Percentiles rank a stretch among this genome's conserved stretches.
Evolutionary conservation across 108 stramenopile genomes (phyloP).

Genomic region (Epipyxis sp.): DNA sequence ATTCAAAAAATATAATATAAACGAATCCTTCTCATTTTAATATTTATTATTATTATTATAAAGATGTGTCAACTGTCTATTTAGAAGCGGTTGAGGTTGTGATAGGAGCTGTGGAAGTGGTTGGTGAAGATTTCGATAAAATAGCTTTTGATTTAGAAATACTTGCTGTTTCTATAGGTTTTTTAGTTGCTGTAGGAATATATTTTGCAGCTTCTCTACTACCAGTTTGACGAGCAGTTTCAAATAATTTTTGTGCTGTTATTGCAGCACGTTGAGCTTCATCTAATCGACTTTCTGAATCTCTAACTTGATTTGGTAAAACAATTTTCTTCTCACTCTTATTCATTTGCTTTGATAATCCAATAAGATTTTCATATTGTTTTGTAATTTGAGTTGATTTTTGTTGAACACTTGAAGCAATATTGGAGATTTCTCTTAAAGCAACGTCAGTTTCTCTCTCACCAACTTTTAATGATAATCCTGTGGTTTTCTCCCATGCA

Average conservation of each 20-base stretch:
- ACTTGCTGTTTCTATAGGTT: too few relatives aligned
- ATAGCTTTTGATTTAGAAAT: not conserved
- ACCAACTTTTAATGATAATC: not conserved
- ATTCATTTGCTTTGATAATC: not conserved
- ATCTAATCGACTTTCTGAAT: not conserved
- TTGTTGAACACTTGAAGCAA: not conserved
- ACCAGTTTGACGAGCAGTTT: not conserved
- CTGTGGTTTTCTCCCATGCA: not conserved
- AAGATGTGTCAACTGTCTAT: too few relatives aligned
- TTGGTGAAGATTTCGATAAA: not conserved
- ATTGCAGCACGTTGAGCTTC: not conserved
- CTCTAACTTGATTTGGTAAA: not conserved
- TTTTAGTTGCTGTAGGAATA: too few relatives aligned
- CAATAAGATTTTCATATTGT: not conserved
- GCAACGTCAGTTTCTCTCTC: not conserved
- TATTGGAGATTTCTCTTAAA: not conserved
- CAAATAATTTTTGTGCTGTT: not conserved
- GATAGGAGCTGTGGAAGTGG: not conserved
- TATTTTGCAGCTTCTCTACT: not conserved
- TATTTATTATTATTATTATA: too few relatives aligned
- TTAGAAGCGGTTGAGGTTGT: not conserved
- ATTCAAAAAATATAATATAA: too few relatives aligned
- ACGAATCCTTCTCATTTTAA: too few relatives aligned
- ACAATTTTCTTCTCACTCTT: not conserved
- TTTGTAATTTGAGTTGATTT: not conserved